Evolutionary conservation across 495 filamentous ascomycete species (phyloP).

Genomic region (Neurospora sp.): DNA sequence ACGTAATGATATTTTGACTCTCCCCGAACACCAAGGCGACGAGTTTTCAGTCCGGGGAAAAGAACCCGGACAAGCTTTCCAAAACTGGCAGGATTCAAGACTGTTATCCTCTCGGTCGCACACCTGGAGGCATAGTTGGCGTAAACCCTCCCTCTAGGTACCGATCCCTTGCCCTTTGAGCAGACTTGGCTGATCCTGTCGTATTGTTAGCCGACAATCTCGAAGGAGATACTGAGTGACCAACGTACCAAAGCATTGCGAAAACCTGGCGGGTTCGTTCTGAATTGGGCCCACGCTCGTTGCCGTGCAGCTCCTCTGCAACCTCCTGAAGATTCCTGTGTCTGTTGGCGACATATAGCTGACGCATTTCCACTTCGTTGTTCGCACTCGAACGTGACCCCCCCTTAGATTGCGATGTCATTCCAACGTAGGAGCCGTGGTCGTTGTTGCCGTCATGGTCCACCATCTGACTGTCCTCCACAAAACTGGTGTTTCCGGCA

Average conservation of each 20-base stretch:
- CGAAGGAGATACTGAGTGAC: neutral
- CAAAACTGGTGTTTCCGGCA: slow-evolving; percentile 48
- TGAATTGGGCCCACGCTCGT: slow-evolving; percentile 60
- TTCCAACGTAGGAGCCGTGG: slow-evolving; percentile 47
- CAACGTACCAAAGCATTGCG: slow-evolving; percentile 86
- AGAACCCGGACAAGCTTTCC: slow-evolving; percentile 94
- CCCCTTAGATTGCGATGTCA: slow-evolving; percentile 45
- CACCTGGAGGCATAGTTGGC: slow-evolving; percentile 85
- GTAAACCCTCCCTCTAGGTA: slow-evolving; percentile 86
- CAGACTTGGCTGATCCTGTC: slow-evolving; percentile 76
- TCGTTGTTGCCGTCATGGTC: slow-evolving; percentile 60
- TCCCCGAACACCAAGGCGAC: slow-evolving; percentile 82
- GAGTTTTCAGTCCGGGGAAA: slow-evolving; percentile 87
- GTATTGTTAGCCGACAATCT: slow-evolving; percentile 4
- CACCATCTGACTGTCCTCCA: slow-evolving; percentile 57
- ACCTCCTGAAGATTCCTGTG: slow-evolving; percentile 70
- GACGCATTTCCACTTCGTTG: slow-evolving; percentile 86
- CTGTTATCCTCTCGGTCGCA: slow-evolving; percentile 82
- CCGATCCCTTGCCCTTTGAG: slow-evolving; percentile 67
- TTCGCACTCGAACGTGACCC: slow-evolving; percentile 61
- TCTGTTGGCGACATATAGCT: slow-evolving; percentile 67
- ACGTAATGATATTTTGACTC: slow-evolving; percentile 99
- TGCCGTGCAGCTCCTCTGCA: slow-evolving; percentile 59
- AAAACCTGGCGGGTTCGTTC: slow-evolving; percentile 95
- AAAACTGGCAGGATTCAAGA: slow-evolving; percentile 92